Conservation (phyloP, 768 basidiomycete genomes). For the Mycena maculata region DNA sequence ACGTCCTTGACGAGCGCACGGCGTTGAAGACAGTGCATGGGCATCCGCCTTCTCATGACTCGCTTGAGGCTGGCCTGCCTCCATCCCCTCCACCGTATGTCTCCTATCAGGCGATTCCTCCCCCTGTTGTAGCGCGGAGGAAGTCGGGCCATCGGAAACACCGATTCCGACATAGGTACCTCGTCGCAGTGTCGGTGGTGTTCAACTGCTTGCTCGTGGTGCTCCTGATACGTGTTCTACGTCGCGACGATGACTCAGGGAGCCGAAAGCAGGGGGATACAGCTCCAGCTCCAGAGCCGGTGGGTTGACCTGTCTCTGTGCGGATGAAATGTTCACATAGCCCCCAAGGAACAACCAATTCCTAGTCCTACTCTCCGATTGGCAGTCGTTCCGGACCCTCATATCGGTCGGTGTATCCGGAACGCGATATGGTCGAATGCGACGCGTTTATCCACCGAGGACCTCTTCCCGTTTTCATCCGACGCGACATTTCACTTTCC, state of each 20-base stretch:
- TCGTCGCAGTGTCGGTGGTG: conserved; percentile 15
- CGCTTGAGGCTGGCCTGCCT: neutral
- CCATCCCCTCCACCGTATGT: conserved; percentile 31
- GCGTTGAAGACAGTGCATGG: conserved; percentile 3
- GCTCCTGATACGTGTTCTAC: conserved; percentile 9
- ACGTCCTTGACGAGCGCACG: conserved; percentile 22
- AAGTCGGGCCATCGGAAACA: conserved; percentile 13
- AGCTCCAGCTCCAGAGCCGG: no score
- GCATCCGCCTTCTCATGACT: neutral
- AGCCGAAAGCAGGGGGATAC: no score
- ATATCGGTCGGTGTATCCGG: conserved; percentile 27
- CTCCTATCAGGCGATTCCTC: conserved; percentile 28
- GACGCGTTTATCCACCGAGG: conserved; percentile 2
- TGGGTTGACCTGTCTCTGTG: neutral
- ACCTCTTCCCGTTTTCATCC: conserved; percentile 16
- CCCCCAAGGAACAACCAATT: neutral
- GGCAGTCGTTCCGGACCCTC: conserved; percentile 21
- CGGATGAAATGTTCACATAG: neutral
- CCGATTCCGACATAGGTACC: conserved; percentile 6
- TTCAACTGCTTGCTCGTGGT: conserved; percentile 28
- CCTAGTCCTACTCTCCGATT: neutral
- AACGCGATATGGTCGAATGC: conserved; percentile 29
- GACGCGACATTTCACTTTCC: conserved; percentile 43
- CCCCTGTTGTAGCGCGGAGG: conserved; percentile 7
- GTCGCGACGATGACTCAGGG: neutral